Evolutionary conservation across 2,329 filamentous ascomycete species (phyloP).

Genomic region (Mollisiaceae sp.): DNA sequence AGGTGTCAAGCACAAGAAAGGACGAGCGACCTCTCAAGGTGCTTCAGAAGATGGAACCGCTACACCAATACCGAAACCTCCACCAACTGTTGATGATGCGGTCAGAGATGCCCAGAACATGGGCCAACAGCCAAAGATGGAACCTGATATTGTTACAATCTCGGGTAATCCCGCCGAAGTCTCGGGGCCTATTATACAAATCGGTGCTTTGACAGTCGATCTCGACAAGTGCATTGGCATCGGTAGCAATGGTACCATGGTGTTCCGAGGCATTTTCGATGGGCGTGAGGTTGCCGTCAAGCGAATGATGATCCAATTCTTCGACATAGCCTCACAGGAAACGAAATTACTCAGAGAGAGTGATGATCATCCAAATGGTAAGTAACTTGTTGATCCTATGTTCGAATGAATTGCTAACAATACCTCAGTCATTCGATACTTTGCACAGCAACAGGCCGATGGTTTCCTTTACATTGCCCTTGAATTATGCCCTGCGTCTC

Average conservation of each 20-base stretch:
- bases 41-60: constrained; percentile 19
- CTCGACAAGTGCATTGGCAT: constrained; percentile 69
- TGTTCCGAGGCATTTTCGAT: constrained; percentile 94
- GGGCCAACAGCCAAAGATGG: constrained; percentile 56
- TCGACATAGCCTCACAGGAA: constrained; percentile 93
- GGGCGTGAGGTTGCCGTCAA: constrained; percentile 94
- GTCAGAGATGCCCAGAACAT: constrained; percentile 64
- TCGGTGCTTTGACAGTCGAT: constrained; percentile 69
- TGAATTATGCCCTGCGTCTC: constrained; percentile 89
- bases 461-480: constrained; percentile 96
- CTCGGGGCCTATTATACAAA: constrained; percentile 62
- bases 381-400: constrained; percentile 24
- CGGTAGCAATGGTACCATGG: constrained; percentile 95
- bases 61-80: constrained; percentile 34
- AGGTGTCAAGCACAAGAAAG: constrained; percentile 69
- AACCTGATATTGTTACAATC: constrained; percentile 66
- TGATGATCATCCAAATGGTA: constrained; percentile 89
- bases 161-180: constrained; percentile 63
- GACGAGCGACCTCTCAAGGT: constrained; percentile 52
- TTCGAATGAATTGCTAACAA: constrained; percentile 34
- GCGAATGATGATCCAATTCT: constrained; percentile 94
- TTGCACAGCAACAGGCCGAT: constrained; percentile 84
- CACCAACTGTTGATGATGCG: constrained; percentile 61
- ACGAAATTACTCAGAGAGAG: constrained; percentile 89
- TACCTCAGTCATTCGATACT: constrained; percentile 84